Evolutionary conservation across 805 yeast genomes (phyloP), one percentile per base, ranked within the genome.

Genomic region (Wickerhamiella allomyrinae): DNA sequence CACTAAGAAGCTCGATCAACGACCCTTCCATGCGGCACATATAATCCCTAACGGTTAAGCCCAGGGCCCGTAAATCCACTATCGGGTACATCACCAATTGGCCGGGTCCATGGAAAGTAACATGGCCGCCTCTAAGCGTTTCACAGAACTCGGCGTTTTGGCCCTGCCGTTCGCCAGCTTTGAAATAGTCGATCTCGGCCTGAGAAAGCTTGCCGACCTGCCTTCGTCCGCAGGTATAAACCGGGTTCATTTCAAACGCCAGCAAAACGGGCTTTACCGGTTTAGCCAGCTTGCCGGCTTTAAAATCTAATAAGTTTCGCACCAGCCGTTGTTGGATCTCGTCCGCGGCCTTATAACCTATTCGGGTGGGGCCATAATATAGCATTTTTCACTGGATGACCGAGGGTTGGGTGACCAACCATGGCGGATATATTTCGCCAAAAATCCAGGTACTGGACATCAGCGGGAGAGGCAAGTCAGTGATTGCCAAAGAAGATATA

Each of bases 31-130:
- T 62, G n/a, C 70, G 67, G 2, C 76, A 60, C 23, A 84, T 82
- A 52, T 72, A 77, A 57, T 85, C 79, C 48, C 75, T 68, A 1
- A 80, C 74, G 0, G 77, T 67, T 37, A 81, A 61, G 39, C 66
- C 54, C 51, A 81, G 80, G 24, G 71, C 68, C 48, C 70, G 69
- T 41, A 91, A 63, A 57, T 91, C 87, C 23, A 82, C 41, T 1
- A 91, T 69, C 9, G 91, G 77, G 55, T 89, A 91, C 5, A 84
- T 75, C 2, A 87, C 95, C 29, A 85, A 57, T 60, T 91, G 99
- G 0, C 98, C 98, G 1, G 91, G 81, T 0, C 97, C 97, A 62
- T 91, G 99, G 67, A 83, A 91, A 0, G 98, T 91, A 1, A 91
- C 75, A 57, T 91, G 94, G 0, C 99, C 99, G 13, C 99, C 99